Base-by-base conservation (phyloP, 2,329 filamentous ascomycete genomes). In the Scleromitrula shiraiana region DNA sequence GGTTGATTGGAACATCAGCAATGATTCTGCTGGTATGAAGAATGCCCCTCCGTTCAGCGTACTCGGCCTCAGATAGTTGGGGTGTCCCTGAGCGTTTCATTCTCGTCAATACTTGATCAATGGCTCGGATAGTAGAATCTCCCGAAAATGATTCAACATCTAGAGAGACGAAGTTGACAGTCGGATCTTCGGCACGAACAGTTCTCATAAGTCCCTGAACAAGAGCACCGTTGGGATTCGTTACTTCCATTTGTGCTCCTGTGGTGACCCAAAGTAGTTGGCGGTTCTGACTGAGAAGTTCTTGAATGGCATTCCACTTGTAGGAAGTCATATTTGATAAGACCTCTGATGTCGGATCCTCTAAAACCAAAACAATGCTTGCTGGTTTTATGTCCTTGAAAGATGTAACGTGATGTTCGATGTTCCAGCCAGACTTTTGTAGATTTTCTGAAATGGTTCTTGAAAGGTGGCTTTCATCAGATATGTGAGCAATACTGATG, bases 231-330 rank as follows among this genome's bases (percentile, higher is more conserved):
- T 60, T 52, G 2, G 66, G 66, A 41, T 56, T 42, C 54, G 57
- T 54, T 52, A 64, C 14, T 5, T 59, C 49, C 12, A 56, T 37
- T 24, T 56, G 50, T 0, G 57, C 50, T 30, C 63, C 62, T 2
- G 53, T 56, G 2, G 65, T 67, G 19, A 68, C 50, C 66, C 66
- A 68, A 7, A 68, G 51, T 9, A 67, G 44, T 23, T 50, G 50
- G 7, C 3, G 20, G 9, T 41, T 39, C 27, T 35, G 14, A 14
- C 8, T 15, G 19, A 46, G 17, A 12, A 46, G 35, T 26, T 32
- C 19, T 33, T 54, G 50, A 27, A 56, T 33, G 8, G 37, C n/a
- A 26, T 53, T 22, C 53, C 53, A 57, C 30, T 50, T 36, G 2
- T 26, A 19, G 12, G 44, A 37, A 14, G 24, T 15, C 10, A 48